phyloP scores from a whole-genome alignment of 139 green algal species.

The Chlamydomonas sphaeroides region DNA sequence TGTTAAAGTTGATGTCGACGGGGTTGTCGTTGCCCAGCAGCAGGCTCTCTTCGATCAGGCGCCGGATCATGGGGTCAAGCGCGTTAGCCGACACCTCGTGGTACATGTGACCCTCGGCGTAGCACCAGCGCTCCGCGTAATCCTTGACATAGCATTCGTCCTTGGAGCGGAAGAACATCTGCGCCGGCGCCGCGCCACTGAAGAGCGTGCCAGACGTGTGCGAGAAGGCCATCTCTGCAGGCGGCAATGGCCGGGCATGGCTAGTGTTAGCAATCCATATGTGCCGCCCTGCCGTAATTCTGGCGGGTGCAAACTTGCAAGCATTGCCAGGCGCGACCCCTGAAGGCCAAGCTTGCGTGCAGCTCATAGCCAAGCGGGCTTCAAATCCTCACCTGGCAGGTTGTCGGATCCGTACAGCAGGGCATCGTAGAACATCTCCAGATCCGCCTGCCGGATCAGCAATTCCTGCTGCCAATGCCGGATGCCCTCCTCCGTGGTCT shows the following conservation, averaged over 20 bases:
- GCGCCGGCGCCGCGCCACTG: neutral
- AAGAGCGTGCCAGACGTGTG: constrained; percentile 35
- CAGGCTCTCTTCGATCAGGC: constrained; percentile 33
- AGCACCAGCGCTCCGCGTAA: constrained; percentile 24
- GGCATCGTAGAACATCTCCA: constrained; percentile 43
- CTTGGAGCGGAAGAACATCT: constrained; percentile 46
- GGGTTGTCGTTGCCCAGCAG: constrained; percentile 40
- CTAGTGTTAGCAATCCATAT: too few species aligned
- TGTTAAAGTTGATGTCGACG: constrained; percentile 31
- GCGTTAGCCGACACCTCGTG: constrained; percentile 37
- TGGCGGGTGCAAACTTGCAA: too few species aligned
- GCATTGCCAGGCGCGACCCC: too few species aligned
- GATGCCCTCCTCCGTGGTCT: neutral
- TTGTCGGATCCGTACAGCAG: constrained; percentile 49
- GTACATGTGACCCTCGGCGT: constrained; percentile 42
- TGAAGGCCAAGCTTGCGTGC: too few species aligned
- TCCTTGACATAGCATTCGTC: constrained; percentile 23
- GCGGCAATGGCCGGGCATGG: too few species aligned
- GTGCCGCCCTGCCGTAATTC: too few species aligned
- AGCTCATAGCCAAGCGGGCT: too few species aligned
- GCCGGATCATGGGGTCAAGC: constrained; percentile 34
- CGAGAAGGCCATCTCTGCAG: constrained; percentile 41
- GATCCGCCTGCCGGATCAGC: constrained; percentile 31
- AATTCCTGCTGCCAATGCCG: neutral
- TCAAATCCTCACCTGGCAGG: constrained; percentile 14